These are phyloP conservation scores for Globisporangium iwayamae DNA, from an alignment of 352 stramenopile genomes.

Conservation along the genomic window DNA sequence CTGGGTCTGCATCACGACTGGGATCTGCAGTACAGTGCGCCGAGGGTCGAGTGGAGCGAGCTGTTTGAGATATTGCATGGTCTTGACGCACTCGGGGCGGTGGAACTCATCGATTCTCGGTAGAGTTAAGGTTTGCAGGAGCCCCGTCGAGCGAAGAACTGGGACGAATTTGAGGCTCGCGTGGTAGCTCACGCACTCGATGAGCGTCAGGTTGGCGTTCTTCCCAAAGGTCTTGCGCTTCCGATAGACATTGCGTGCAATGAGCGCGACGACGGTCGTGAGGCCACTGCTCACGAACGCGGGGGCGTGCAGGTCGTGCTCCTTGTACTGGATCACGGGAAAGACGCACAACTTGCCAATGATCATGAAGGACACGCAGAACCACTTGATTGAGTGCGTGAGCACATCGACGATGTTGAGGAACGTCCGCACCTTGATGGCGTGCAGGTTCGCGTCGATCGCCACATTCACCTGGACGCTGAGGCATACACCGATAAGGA, in stretches of 20 bases:
- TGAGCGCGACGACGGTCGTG: constrained; percentile 10
- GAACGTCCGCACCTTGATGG: constrained; percentile 6
- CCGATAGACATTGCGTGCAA: constrained; percentile 17
- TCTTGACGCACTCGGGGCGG: constrained; percentile 6
- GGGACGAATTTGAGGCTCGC: constrained; percentile 9
- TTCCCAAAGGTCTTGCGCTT: constrained; percentile 3
- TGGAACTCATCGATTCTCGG: neutral
- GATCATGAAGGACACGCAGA: constrained; percentile 1
- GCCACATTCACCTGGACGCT: constrained; percentile 16
- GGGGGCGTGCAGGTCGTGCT: constrained; percentile 5
- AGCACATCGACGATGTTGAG: constrained; percentile 5
- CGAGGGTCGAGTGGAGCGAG: constrained; percentile 8
- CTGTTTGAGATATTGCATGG: constrained; percentile 6
- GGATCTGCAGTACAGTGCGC: neutral
- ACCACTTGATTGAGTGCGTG: constrained; percentile 4
- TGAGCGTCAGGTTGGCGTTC: neutral
- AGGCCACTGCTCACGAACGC: constrained; percentile 14
- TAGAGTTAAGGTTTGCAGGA: neutral
- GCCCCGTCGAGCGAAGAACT: neutral
- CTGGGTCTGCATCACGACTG: neutral
- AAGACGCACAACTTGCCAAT: constrained; percentile 5
- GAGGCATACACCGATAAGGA: constrained; percentile 2
- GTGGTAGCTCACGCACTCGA: constrained; percentile 16
- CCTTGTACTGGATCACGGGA: neutral
- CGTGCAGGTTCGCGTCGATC: constrained; percentile 16